A percentile compares a stretch with the other conserved stretches of the same genome.
These are phyloP conservation scores for Candida sp. DNA, from an alignment of 1,139 yeast species.

Conservation along the genomic window DNA sequence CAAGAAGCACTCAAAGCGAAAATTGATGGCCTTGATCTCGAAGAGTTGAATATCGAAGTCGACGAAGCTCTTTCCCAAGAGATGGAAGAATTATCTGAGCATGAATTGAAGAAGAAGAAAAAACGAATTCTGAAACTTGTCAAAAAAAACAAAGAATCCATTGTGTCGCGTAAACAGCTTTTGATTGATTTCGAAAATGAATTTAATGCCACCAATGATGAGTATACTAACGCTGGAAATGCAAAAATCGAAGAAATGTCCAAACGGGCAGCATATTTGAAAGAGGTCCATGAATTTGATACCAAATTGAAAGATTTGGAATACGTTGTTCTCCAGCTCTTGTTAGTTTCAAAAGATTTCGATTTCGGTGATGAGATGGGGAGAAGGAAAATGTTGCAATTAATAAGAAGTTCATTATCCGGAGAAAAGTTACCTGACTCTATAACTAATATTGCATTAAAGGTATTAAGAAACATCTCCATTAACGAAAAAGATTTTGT, in stretches of 20 bases:
- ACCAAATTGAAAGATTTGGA: conserved; percentile 57
- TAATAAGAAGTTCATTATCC: conserved; percentile 60
- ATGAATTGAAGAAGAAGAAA: conserved; percentile 15
- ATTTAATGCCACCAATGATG: conserved; percentile 5
- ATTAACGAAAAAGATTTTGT: conserved; percentile 82
- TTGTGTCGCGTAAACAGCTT: conserved; percentile 1
- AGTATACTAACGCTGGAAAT: conserved; percentile 6
- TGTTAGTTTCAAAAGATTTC: conserved; percentile 63
- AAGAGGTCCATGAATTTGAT: conserved; percentile 19
- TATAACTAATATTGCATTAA: conserved; percentile 55
- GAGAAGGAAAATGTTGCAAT: conserved; percentile 73
- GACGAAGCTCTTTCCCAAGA: conserved; percentile 6
- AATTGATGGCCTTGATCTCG: conserved; percentile 4
- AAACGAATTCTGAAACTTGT: conserved; percentile 9
- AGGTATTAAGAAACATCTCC: conserved; percentile 67
- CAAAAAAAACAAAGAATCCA: conserved; percentile 1
- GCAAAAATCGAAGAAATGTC: neutral
- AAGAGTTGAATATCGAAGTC: conserved; percentile 5
- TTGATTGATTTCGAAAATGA: conserved; percentile 7
- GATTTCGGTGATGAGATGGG: conserved; percentile 94
- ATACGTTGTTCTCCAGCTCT: conserved; percentile 72
- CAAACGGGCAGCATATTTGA: conserved; percentile 2
- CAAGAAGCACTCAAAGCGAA: conserved; percentile 5
- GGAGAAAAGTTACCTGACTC: conserved; percentile 53
- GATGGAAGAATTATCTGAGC: conserved; percentile 10